Evolutionary conservation across 2,329 filamentous ascomycete genomes (phyloP), one percentile per base, ranked within the genome.

Genomic region (Colletotrichum magnum): DNA sequence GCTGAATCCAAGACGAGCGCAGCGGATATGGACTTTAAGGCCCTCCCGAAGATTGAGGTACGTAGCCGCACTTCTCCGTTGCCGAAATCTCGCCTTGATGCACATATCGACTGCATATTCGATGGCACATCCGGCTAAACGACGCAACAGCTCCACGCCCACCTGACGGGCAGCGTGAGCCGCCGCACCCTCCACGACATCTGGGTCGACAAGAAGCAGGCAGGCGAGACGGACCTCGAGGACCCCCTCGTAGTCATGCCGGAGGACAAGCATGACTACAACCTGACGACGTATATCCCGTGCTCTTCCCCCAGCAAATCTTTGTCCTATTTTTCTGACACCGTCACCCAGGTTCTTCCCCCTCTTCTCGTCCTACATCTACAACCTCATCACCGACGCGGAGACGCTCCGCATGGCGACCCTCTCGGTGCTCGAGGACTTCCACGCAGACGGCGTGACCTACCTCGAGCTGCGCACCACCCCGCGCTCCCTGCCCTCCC

Each of bases 401-500:
- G 79, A 84, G 4, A 89, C 89, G 72, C 81, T 94, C 56, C 82
- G 81, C 48, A 85, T 88, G 73, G 89, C 92, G 28, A 94, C 93
- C 1, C 82, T 80, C 50, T 85, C 88, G 5, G 92, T 95, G 52
- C 84, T 94, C 6, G 70, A 81, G 21, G 87, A 90, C 74, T 97
- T 96, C 75, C 83, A 87, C 58, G 77, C 79, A 28, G 93, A 96
- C 75, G 92, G 92, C 43, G 90, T 95, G 16, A 85, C 88, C 64
- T 95, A 96, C 76, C 85, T 95, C 13, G 94, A 97, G 77, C 87
- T 96, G 26, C 89, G 94, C 51, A 95, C 93, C 0, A 96, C 93
- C 1, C 94, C 94, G 1, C 88, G 94, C 61, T 56, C 56, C 6
- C 59, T 68, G 4, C 58, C 54, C 18, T 53, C 48, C 7, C 51